phyloP scores from a whole-genome alignment of 495 filamentous ascomycete genomes.

The Hyaloscypha bicolor region DNA sequence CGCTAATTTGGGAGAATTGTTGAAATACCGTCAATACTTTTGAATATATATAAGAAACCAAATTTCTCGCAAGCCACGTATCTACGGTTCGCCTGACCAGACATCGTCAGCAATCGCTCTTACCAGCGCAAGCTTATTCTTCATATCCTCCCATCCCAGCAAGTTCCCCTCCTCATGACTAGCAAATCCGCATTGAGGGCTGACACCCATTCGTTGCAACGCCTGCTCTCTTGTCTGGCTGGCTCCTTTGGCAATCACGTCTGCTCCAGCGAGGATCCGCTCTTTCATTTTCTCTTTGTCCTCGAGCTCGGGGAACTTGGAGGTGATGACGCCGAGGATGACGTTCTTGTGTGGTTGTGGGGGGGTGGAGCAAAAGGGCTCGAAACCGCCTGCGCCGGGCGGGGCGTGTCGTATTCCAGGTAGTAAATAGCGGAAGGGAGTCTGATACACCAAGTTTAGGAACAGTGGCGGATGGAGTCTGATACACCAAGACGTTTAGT shows the following conservation, averaged over 20 bases:
- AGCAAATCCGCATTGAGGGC: conserved; percentile 85
- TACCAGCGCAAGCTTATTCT: conserved; percentile 68
- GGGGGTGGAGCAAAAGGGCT: conserved; percentile 75
- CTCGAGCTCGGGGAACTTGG: conserved; percentile 74
- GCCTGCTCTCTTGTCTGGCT: conserved; percentile 56
- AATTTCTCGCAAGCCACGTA: background rate
- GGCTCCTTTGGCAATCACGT: conserved; percentile 27
- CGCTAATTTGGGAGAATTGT: background rate
- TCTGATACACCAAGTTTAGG: no score
- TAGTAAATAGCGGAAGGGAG: no score
- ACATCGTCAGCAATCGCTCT: conserved; percentile 71
- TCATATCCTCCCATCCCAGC: conserved; percentile 67
- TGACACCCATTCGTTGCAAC: conserved; percentile 68
- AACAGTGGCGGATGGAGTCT: no score
- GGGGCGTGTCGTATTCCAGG: conserved; percentile 80
- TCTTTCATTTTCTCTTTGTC: conserved; percentile 66
- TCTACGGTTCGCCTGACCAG: conserved; percentile 66
- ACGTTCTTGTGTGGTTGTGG: conserved; percentile 75
- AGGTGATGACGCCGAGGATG: conserved; percentile 75
- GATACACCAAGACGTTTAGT: conserved; percentile 71
- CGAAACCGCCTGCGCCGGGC: conserved; percentile 75
- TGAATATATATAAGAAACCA: background rate
- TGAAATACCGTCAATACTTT: background rate
- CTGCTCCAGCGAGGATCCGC: conserved; percentile 23
- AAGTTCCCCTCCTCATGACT: conserved; percentile 71